Evolutionary conservation across 805 yeast genomes (phyloP).

Genomic region (Lipomyces oligophaga): DNA sequence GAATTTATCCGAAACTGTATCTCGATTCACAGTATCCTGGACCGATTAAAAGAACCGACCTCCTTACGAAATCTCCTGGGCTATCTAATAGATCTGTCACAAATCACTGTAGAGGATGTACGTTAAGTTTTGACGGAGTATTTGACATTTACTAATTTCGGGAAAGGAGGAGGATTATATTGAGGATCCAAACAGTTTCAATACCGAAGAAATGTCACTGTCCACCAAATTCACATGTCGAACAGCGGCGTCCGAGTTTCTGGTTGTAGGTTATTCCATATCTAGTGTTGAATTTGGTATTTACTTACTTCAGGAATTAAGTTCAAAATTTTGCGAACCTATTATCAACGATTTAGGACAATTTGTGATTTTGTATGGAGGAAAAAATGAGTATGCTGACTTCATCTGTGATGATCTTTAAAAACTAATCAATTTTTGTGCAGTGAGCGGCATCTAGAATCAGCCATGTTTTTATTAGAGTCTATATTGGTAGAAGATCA

Average conservation of each 20-base stretch:
- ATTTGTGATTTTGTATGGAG: too few species aligned
- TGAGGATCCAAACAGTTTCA: constrained; percentile 63
- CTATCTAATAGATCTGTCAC: constrained; percentile 40
- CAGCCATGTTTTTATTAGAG: constrained; percentile 17
- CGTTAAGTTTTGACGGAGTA: not conserved
- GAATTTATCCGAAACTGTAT: constrained; percentile 14
- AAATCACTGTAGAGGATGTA: constrained; percentile 38
- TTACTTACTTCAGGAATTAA: not conserved
- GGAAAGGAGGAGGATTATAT: constrained; percentile 46
- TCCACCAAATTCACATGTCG: constrained; percentile 54
- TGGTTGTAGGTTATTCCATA: constrained; percentile 3
- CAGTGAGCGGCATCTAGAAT: too few species aligned
- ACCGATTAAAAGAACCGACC: constrained; percentile 1
- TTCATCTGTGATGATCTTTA: not conserved
- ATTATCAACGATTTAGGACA: too few species aligned
- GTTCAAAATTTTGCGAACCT: constrained; percentile 3
- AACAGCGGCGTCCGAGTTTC: constrained; percentile 55
- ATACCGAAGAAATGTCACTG: constrained; percentile 71
- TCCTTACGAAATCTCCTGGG: constrained; percentile 8
- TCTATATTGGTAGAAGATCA: constrained; percentile 21
- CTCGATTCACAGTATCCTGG: constrained; percentile 6
- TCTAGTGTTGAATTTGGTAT: not conserved
- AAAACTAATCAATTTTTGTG: not conserved
- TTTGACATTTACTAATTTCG: constrained; percentile 28
- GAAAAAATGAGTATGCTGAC: too few species aligned